Conservation (phyloP, 805 yeast species). For the Candida insectorum region DNA sequence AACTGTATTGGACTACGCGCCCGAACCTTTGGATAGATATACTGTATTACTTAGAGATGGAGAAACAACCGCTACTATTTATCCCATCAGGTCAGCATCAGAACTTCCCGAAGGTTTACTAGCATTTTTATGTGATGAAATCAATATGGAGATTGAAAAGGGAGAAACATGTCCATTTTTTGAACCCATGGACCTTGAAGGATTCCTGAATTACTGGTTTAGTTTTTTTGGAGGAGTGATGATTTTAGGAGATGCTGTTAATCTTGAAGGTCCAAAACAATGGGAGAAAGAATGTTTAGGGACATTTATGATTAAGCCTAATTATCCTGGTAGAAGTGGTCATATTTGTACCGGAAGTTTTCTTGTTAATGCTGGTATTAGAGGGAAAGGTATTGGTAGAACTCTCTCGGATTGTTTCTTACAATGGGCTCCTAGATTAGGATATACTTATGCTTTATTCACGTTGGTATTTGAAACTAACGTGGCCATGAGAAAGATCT, state of each 20-base stretch:
- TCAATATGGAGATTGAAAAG: slow-evolving; percentile 84
- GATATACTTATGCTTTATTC: slow-evolving; percentile 80
- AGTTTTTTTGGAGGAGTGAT: slow-evolving; percentile 74
- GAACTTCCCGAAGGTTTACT: slow-evolving; percentile 76
- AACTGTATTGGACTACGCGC: slow-evolving; percentile 9
- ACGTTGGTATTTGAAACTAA: slow-evolving; percentile 88
- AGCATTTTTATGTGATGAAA: slow-evolving; percentile 84
- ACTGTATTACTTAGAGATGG: slow-evolving; percentile 83
- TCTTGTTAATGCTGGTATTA: slow-evolving; percentile 85
- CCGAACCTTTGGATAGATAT: slow-evolving; percentile 45
- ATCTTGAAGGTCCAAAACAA: slow-evolving; percentile 50
- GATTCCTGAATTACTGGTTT: slow-evolving; percentile 86
- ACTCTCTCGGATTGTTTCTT: slow-evolving; percentile 79
- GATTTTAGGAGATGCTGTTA: slow-evolving; percentile 70
- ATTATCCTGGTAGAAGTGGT: slow-evolving; percentile 88
- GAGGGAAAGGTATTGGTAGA: slow-evolving; percentile 89
- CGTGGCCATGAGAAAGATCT: slow-evolving; percentile 72
- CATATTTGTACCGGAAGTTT: slow-evolving; percentile 91
- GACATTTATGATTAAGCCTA: slow-evolving; percentile 77
- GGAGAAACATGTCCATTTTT: slow-evolving; percentile 88
- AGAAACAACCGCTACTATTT: slow-evolving; percentile 88
- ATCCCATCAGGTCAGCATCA: slow-evolving; percentile 68
- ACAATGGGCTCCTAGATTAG: slow-evolving; percentile 88
- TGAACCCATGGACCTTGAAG: slow-evolving; percentile 70
- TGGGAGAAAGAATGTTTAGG: slow-evolving; percentile 96